A percentile compares a stretch with the other conserved stretches of the same genome.
Conservation (phyloP, 176 grass and related monocot genomes). For the Aegilops umbellulata region DNA sequence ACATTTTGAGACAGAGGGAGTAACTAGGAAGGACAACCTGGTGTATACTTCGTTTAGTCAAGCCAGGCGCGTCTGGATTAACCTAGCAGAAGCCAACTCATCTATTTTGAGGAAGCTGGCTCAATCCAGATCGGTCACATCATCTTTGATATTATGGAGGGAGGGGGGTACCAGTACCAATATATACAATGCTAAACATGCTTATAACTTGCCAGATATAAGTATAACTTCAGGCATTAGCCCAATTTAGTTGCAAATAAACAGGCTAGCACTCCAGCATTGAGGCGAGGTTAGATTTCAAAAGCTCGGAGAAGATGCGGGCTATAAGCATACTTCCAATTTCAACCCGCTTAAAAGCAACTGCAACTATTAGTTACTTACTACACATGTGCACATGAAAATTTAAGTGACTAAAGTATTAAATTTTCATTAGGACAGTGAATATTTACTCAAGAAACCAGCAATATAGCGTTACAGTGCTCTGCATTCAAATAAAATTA, state of each 20-base stretch:
- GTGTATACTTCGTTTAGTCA: not conserved
- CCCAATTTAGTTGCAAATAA: constrained; percentile 18
- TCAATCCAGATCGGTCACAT: not conserved
- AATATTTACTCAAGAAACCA: not conserved
- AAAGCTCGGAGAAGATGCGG: not conserved
- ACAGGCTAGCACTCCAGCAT: not conserved
- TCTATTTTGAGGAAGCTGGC: not conserved
- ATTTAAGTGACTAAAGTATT: not conserved
- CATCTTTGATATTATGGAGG: not conserved
- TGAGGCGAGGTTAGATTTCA: not conserved
- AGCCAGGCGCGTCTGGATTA: not conserved
- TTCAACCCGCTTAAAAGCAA: not conserved
- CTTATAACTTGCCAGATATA: not conserved
- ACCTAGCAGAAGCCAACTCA: constrained; percentile 13
- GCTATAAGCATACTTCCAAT: constrained; percentile 1
- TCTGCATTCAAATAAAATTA: not conserved
- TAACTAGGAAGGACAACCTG: not conserved
- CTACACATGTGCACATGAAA: not conserved
- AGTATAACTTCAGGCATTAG: not conserved
- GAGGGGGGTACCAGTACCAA: not conserved
- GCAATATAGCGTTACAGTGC: too few relatives aligned
- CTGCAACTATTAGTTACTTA: not conserved
- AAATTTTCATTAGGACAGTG: not conserved
- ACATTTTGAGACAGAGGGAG: too few relatives aligned
- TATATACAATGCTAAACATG: not conserved